Evolutionary conservation across 371 early-diverging fungal species (phyloP), one percentile per base, ranked within the genome.

Genomic region (Circinella minor): DNA sequence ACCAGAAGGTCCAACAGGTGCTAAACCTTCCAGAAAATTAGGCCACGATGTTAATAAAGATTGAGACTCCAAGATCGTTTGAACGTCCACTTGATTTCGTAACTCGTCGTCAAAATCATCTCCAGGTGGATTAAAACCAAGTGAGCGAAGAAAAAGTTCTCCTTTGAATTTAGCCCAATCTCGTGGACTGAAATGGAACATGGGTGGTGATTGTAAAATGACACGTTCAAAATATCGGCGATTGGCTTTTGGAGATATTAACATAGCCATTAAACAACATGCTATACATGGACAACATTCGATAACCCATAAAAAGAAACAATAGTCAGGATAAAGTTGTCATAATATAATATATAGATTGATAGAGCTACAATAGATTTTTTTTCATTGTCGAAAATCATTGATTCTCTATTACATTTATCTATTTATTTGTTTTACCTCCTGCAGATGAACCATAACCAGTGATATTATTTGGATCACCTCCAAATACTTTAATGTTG

Each of bases 391-490:
- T 6, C 3, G 43, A 9, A 3, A 1, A 43, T 43, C 6, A 43
- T 9, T 43, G 43, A 43, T 9, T 43, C 6, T 43, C 43, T 43
- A 6, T 43, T 43, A 9, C 43, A 9, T 43, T 43, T 3, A 43
- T 3, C 3, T 11, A 1, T 43, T 9, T 9, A 1, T 9, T 43
- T 43, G 6, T 6, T 54, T 64, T 70, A 73, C 76, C 71, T 61
- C 81, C 81, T 48, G 79, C 81, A 55, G 81, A 81, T 27, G 77
- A 74, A 0, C 81, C 81, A 67, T 74, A 81, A 18, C 77, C 76
- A 37, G 79, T 79, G 17, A 81, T 67, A 51, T 79, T 70, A 14
- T 66, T 46, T 0, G 73, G 69, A 66, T 73, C 66, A 37, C 73
- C 73, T 2, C 69, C 69, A 66, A 73, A 73, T 34, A 37, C 62